Conservation (phyloP, 2,329 filamentous ascomycete genomes). For the Neopestalotiopsis rosae region DNA sequence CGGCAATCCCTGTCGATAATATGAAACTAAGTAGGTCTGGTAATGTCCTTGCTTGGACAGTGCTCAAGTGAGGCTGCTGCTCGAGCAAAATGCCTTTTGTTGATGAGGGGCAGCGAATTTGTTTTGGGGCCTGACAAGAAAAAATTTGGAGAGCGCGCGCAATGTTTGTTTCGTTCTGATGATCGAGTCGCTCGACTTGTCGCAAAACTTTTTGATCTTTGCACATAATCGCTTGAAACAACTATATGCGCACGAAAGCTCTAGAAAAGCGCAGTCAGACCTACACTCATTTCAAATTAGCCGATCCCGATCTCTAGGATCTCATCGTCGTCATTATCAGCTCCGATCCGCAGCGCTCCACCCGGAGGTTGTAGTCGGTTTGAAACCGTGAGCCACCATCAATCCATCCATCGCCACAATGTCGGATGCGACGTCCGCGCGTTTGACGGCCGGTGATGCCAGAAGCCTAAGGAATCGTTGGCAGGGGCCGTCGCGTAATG, state of each 20-base stretch:
- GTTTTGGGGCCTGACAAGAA: background rate
- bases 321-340: background rate
- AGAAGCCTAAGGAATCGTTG: slow-evolving; percentile 14
- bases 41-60: slow-evolving; percentile 9
- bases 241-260: background rate
- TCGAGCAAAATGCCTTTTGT: background rate
- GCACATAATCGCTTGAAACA: background rate
- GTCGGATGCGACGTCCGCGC: slow-evolving; percentile 1
- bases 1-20: slow-evolving; percentile 10
- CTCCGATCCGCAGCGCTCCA: background rate
- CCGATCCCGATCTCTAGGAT: background rate
- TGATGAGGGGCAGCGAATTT: slow-evolving; percentile 13
- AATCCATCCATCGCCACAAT: background rate
- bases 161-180: background rate
- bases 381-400: background rate
- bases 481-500: slow-evolving; percentile 15
- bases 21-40: slow-evolving; percentile 11
- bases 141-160: background rate
- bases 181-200: background rate
- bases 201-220: background rate
- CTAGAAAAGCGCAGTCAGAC: background rate
- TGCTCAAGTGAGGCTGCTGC: slow-evolving; percentile 13
- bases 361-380: background rate
- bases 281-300: background rate
- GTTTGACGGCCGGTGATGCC: background rate